phyloP scores from a whole-genome alignment of 164 flowering plant species.

The Macadamia tetraphylla region DNA sequence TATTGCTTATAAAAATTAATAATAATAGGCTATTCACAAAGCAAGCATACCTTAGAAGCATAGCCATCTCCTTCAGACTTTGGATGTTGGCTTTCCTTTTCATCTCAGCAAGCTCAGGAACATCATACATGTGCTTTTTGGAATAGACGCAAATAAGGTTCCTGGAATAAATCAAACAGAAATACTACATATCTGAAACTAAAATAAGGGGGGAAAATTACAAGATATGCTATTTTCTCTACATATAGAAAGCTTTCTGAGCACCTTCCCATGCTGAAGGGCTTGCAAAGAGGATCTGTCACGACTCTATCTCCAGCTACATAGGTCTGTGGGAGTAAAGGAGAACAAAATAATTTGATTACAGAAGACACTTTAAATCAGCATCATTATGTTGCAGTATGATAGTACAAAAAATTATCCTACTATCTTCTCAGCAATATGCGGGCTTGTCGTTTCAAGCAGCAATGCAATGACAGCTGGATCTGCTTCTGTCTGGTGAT shows the following conservation, averaged over 20 bases:
- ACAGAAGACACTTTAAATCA: constrained; percentile 5
- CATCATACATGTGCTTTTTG: constrained; percentile 90
- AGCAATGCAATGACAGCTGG: constrained; percentile 82
- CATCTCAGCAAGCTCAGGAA: constrained; percentile 76
- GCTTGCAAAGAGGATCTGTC: constrained; percentile 95
- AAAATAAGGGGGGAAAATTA: neutral
- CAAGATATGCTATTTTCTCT: neutral
- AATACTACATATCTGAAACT: neutral
- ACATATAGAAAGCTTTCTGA: constrained; percentile 3
- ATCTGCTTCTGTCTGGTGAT: constrained; percentile 98
- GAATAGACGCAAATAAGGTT: constrained; percentile 93
- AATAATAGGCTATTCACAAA: neutral
- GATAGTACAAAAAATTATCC: neutral
- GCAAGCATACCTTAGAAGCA: constrained; percentile 64
- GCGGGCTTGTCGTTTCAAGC: constrained; percentile 60
- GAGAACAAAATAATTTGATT: constrained; percentile 10
- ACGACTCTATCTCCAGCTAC: constrained; percentile 97
- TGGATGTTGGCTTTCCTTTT: constrained; percentile 77
- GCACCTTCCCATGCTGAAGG: constrained; percentile 99
- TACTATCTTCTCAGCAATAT: constrained; percentile 76
- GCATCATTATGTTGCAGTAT: constrained; percentile 4
- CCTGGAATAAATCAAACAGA: constrained; percentile 37
- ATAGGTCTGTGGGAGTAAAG: constrained; percentile 48
- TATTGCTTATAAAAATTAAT: neutral
- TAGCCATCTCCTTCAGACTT: constrained; percentile 91